Conservation (phyloP, 2,329 filamentous ascomycete genomes). For the Colletotrichum lini region DNA sequence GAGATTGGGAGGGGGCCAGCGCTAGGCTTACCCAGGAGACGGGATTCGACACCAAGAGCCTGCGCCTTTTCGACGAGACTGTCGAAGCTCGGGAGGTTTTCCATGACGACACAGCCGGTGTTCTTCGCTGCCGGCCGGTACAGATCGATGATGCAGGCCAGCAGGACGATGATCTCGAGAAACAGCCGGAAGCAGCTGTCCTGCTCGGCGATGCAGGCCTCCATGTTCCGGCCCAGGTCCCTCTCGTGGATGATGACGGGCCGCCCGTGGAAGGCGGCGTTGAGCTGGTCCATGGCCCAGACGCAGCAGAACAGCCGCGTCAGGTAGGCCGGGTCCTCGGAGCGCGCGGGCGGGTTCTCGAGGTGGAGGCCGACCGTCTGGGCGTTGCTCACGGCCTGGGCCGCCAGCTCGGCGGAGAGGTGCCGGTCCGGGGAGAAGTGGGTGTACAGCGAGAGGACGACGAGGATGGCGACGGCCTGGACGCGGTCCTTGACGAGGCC, state of each 20-base stretch:
- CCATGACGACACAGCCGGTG: constrained; percentile 32
- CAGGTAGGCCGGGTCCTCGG: constrained; percentile 34
- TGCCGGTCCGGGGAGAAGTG: constrained; percentile 41
- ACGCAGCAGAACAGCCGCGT: constrained; percentile 47
- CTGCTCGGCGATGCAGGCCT: constrained; percentile 44
- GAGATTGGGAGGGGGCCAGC: too few relatives aligned
- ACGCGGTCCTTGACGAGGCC: constrained; percentile 36
- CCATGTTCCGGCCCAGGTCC: constrained; percentile 44
- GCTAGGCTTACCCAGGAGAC: constrained; percentile 41
- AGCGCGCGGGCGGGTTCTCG: constrained; percentile 45
- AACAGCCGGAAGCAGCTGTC: constrained; percentile 45
- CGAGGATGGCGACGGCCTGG: constrained; percentile 49
- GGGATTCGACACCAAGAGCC: constrained; percentile 41
- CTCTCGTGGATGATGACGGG: constrained; percentile 46
- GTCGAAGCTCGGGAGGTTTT: constrained; percentile 29
- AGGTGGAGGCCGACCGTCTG: constrained; percentile 47
- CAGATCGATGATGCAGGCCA: constrained; percentile 45
- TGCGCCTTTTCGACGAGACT: constrained; percentile 29
- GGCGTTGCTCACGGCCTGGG: constrained; percentile 45
- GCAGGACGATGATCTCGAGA: constrained; percentile 44
- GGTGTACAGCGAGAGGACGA: constrained; percentile 49
- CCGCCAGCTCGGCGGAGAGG: constrained; percentile 41
- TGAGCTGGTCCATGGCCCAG: constrained; percentile 46
- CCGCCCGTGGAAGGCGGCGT: constrained; percentile 45
- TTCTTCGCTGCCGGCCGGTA: constrained; percentile 43